Evolutionary conservation across 2,329 filamentous ascomycete genomes (phyloP).

Genomic region (Simplicillium aogashimaense): DNA sequence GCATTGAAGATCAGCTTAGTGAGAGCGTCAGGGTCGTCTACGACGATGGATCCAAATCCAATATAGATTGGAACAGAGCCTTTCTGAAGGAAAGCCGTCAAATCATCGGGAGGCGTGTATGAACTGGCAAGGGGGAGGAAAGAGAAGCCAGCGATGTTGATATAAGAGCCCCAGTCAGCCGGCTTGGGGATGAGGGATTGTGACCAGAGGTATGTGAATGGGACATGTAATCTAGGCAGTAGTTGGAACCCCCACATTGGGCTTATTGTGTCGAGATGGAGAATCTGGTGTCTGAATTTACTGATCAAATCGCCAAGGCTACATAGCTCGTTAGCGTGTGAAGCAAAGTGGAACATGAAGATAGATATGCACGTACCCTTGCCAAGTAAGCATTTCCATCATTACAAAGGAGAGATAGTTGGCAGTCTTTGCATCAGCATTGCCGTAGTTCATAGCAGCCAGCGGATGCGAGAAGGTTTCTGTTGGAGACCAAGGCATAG

Average conservation of each 20-base stretch:
- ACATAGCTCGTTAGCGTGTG: too few relatives aligned
- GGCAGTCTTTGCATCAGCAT: constrained; percentile 49
- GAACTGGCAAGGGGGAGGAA: constrained; percentile 42
- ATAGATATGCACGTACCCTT: too few relatives aligned
- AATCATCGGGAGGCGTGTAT: constrained; percentile 43
- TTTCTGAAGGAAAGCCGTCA: constrained; percentile 41
- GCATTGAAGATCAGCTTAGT: constrained; percentile 51
- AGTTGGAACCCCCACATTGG: constrained; percentile 58
- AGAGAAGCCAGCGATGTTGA: constrained; percentile 50
- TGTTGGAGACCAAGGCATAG: constrained; percentile 66
- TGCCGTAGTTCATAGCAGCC: constrained; percentile 46
- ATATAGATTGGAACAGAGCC: constrained; percentile 39
- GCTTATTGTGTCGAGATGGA: constrained; percentile 55
- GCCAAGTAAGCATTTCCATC: constrained; percentile 66
- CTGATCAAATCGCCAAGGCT: constrained; percentile 65
- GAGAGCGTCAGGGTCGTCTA: constrained; percentile 39
- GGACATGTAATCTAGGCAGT: constrained; percentile 49
- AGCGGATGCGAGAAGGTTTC: constrained; percentile 60
- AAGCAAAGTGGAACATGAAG: constrained; percentile 1
- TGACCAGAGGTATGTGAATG: constrained; percentile 65
- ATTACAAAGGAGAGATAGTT: constrained; percentile 61
- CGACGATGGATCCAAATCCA: constrained; percentile 6
- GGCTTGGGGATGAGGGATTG: constrained; percentile 57
- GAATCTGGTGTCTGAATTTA: constrained; percentile 49
- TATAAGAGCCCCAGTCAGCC: constrained; percentile 48